Percentiles rank a stretch among this genome's conserved stretches.
These are phyloP conservation scores for Diaporthe sp. DNA, from an alignment of 2,329 filamentous ascomycete species.

Conservation along the genomic window DNA sequence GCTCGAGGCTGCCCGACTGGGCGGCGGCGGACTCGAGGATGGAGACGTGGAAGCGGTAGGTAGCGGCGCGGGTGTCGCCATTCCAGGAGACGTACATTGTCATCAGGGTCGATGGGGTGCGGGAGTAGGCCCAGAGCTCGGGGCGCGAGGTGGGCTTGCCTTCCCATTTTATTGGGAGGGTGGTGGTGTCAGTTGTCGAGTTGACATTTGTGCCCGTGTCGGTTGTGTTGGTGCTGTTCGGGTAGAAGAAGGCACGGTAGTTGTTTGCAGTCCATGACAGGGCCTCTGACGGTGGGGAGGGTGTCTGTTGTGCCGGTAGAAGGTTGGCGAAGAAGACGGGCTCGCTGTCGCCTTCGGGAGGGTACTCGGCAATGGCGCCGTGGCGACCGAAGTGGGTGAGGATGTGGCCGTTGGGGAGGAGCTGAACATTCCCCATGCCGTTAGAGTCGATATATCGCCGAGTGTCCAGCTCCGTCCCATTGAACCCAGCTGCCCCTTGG, in stretches of 20 bases:
- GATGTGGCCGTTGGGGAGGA: conserved; percentile 56
- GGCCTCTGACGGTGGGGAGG: not conserved
- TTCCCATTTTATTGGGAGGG: not conserved
- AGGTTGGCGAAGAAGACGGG: conserved; percentile 40
- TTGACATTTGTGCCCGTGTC: not conserved
- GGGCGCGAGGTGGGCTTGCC: conserved; percentile 24
- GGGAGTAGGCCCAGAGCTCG: conserved; percentile 33
- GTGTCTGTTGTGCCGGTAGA: conserved; percentile 4
- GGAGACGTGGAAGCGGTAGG: conserved; percentile 32
- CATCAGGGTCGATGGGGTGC: conserved; percentile 22
- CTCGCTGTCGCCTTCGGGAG: conserved; percentile 39
- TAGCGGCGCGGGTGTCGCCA: conserved; percentile 25
- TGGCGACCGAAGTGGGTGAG: conserved; percentile 64
- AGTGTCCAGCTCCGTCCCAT: not conserved
- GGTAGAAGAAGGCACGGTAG: conserved; percentile 31
- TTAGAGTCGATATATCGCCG: conserved; percentile 35
- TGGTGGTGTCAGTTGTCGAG: not conserved
- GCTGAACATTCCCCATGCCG: conserved; percentile 45
- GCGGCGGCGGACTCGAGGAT: not conserved
- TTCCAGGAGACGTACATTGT: conserved; percentile 35
- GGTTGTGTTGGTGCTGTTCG: not conserved
- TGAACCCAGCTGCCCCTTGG: conserved; percentile 19
- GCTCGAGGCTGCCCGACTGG: not conserved
- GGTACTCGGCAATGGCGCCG: conserved; percentile 62
- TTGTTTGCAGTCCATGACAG: conserved; percentile 29